Evolutionary conservation across 2,329 filamentous ascomycete genomes (phyloP), one percentile per base, ranked within the genome.

Genomic region (Xylariaceae sp.): DNA sequence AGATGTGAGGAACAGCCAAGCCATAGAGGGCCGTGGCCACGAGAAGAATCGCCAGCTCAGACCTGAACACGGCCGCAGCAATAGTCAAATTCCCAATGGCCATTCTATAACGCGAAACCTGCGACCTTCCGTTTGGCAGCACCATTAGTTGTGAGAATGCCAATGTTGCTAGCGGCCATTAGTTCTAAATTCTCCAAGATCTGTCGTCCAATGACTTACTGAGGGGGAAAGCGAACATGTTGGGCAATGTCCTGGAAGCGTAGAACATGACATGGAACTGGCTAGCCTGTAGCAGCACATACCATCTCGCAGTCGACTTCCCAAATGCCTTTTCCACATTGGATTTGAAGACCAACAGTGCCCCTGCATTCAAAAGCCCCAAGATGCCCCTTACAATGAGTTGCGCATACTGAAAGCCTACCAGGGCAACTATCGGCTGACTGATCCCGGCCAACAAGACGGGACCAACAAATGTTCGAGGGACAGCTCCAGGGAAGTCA

Each of bases 221-320:
- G 56, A 97, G 76, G 9, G 86, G 85, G 76, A 98, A 95, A 19
- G 95, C 93, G 75, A 97, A 96, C 89, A 96, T 96, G 72, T 99
- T 99, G 1, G 95, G 95, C 62, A 99, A 77, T 2, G 92, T 95
- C 58, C 95, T 83, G 16, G 92, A 95, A 14, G 93, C 89, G 77
- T 99, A 99, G 74, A 91, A 99, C 59, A 95, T 81, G 59, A 96
- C 77, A 75, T 99, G 95, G 69, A 99, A 99, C 73, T 98, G 93
- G 72, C 86, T 88, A 1, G 85, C 84, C 69, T 92, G 89, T 51
- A 98, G 80, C 40, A 90, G 59, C 3, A 89, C 75, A 77, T 89
- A 99, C 92, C 93, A 98, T 52, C 86, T 80, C 3, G 85, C 89
- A 2, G 87, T 84, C 3, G 79, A 79, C 23, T 73, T 75, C 14